Evolutionary conservation across 2,329 filamentous ascomycete genomes (phyloP), one percentile per base, ranked within the genome.

Genomic region (Phialophora macrospora): DNA sequence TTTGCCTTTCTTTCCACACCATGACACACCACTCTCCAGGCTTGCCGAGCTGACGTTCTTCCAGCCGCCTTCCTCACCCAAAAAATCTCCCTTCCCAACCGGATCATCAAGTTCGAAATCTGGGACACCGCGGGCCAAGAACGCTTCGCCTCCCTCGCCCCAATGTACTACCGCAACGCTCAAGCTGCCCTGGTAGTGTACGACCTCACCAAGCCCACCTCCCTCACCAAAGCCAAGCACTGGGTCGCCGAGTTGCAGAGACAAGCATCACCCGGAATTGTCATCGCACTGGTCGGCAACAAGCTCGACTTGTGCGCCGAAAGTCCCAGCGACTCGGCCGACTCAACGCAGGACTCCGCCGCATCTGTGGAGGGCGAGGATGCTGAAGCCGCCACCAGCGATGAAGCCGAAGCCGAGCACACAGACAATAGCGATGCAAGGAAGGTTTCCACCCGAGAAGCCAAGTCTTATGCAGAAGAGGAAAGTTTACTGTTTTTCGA

Each of bases 91-190:
- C 89, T 97, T 48, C 92, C 92, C 41, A 92, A 87, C 74, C 86
- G 92, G 77, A 96, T 91, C 71, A 94, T 94, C 83, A 92, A 92
- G 79, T 94, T 94, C 76, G 91, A 94, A 79, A 98, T 99, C 75
- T 99, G 94, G 94, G 94, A 99, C 83, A 98, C 94, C 17, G 94
- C 95, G 51, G 94, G 94, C 76, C 94, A 99, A 81, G 94, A 99
- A 83, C 92, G 94, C 70, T 99, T 98, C 77, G 94, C 94, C 73
- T 96, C 91, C 59, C 87, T 98, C 67, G 95, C 95, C 60, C 95
- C 94, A 74, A 98, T 98, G 95, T 99, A 99, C 86, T 98, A 98
- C 84, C 93, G 94, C 80, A 98, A 99, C 78, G 95, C 95, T 59
- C 94, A 98, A 82, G 93, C 93, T 70, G 95, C 95, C 14, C 90